Base-by-base conservation (phyloP, 495 filamentous ascomycete genomes). In the Penicillium arizonense region DNA sequence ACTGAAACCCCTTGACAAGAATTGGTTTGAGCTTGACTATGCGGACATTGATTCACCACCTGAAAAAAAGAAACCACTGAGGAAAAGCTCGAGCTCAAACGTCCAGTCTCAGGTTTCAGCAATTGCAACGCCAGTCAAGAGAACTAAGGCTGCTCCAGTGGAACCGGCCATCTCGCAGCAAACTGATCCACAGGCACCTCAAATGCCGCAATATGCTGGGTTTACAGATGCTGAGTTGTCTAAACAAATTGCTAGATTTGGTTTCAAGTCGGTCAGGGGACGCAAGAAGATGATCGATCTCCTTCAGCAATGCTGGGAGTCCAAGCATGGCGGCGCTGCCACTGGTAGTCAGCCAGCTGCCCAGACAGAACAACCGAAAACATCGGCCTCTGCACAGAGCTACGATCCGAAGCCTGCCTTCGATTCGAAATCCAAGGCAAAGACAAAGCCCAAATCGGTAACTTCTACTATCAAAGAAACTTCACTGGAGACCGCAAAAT, bases 201-300 rank as follows among this genome's bases (percentile, higher is more conserved):
- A 48, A 46, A 79, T 74, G 76, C 88, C 88, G 16, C 81, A 84
- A 41, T 93, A 80, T 50, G 75, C 77, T 53, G 74, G 81, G 3
- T 86, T 81, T 49, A 86, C 83, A 13, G 85, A 87, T 52, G 67
- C 76, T 12, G 77, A 88, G 46, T 70, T 95, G 36, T 72, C 81
- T 5, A 82, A 77, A 44, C 80, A 86, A 55, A 65, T 93, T 34
- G 59, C 77, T 4, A 73, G 75, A 0, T 91, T 84, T 59, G 87
- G 86, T 0, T 91, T 94, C 70, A 95, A 94, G 62, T 72, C 85
- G 1, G 72, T 92, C 0, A 90, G 83, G 61, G 82, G 75, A 46
- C 80, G 89, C 14, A 73, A 80, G 47, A 79, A 82, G 10, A 90
- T 89, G 87, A 86, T 94, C 30, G 71, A 81, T 11, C 62, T 90